Evolutionary conservation across 73 alveolate genomes (phyloP).

Genomic region (Uronychia setigera): DNA sequence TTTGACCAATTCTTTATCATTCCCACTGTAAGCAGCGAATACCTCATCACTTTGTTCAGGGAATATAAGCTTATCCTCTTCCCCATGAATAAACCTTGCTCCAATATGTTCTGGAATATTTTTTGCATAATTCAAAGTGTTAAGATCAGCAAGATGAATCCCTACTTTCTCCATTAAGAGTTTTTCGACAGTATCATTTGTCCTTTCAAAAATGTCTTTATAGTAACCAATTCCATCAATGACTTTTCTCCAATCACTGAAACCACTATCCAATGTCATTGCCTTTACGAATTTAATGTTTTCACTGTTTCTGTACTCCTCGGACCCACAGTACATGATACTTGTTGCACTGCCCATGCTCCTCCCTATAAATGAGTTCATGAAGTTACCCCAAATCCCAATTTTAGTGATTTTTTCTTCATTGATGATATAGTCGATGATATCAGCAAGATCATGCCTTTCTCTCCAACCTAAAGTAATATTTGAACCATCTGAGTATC

Average conservation of each 20-base stretch:
- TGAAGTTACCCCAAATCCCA: conserved; percentile 67
- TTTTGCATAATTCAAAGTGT: too few species aligned
- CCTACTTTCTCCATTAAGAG: too few species aligned
- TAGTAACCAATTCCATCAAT: conserved; percentile 60
- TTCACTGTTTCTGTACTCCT: conserved; percentile 16
- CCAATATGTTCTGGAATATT: too few species aligned
- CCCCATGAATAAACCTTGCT: too few species aligned
- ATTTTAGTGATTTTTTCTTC: conserved; percentile 58
- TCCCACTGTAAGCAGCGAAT: too few species aligned
- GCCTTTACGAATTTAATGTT: conserved; percentile 37
- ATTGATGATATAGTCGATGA: conserved; percentile 59
- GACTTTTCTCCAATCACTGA: conserved; percentile 45
- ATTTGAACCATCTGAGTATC: conserved; percentile 46
- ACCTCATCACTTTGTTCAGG: too few species aligned
- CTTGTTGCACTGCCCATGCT: conserved; percentile 88
- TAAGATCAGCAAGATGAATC: too few species aligned
- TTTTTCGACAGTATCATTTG: too few species aligned
- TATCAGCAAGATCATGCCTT: conserved; percentile 54
- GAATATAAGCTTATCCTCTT: too few species aligned
- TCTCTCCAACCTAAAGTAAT: conserved; percentile 50
- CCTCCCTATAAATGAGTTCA: conserved; percentile 45
- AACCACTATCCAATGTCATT: conserved; percentile 70
- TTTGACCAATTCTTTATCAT: too few species aligned
- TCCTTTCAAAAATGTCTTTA: too few species aligned
- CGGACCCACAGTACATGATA: conserved; percentile 56